Base-by-base conservation (phyloP, 108 stramenopile species). In the Stephanodiscus minutulus region DNA sequence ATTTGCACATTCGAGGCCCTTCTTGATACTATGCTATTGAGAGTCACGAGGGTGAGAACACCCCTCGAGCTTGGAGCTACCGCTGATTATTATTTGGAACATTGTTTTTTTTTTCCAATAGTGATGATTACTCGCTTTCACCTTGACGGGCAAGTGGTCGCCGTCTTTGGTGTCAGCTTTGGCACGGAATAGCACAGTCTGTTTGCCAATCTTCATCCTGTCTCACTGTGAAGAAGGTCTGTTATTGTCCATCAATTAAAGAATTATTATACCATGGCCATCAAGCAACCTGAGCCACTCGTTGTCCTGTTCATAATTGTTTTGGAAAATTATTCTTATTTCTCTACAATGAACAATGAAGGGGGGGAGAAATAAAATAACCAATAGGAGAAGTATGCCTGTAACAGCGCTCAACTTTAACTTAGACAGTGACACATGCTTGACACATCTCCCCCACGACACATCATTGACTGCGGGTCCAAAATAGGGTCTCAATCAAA, bases 41-140 rank as follows among this genome's bases (percentile, higher is more conserved):
- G 1, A 18, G 64, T 65, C 20, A 65, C 64, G 9, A 20, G 50
- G 5, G 50, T 28, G n/a, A 65, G 44, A 27, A 28, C n/a, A 7
- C 64, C 64, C n/a, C 64, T 21, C 27, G 27, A 52, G 64, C 64
- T 65, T 65, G 46, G 64, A 52, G 12, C 64, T 65, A 7, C 64
- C 64, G 44, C 10, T 65, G 25, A 41, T 65, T 20, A 65, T 65
- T 43, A 65, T 65, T 48, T 65, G 64, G 39, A 65, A 65, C 64
- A 65, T 65, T n/a, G 3, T 43, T 52, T 65, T 65, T 12, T 41
- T 65, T 7, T 1, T 43, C 64, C 64, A 65, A 65, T 65, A 65
- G 35, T 36, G 20, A 20, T 18, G 67, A 56, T 68, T 68, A 1
- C 13, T 57, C 17, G 54, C 67, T 7, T 56, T 68, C 18, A 57